Base-by-base conservation (phyloP, 768 basidiomycete species). In the Russula sp. region DNA sequence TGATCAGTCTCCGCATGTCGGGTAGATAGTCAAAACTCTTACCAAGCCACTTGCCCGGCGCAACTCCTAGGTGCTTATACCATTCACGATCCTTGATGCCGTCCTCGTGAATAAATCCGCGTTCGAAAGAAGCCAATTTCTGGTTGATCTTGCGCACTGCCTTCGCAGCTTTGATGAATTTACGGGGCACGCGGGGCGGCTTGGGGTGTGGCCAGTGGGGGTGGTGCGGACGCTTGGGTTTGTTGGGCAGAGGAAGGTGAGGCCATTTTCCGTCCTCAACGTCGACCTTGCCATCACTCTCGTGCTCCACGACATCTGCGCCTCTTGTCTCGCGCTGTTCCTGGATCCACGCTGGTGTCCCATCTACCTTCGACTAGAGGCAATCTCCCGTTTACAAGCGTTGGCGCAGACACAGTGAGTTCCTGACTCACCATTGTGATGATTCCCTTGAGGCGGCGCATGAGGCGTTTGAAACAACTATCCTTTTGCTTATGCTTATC, bases 41-140 rank as follows among this genome's bases (percentile, higher is more conserved):
- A 89, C 88, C 87, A 45, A 88, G 83, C 84, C 87, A 87, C 73
- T 90, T 86, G 44, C 92, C 93, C 35, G 94, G 93, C 3, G 93
- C 91, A 48, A 93, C 89, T 53, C 82, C 92, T 16, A 93, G 79
- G 74, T 94, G 88, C 69, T 78, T 84, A 72, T 89, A 96, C 93
- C 93, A 95, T 71, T 91, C 87, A 37, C 89, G 80, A 58, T 86
- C 84, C 67, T 85, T 85, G 66, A 94, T 84, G 0, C 93, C 94
- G 16, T 77, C 84, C 69, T 87, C 77, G 6, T 84, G 84, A 63
- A 94, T 87, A 72, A 96, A 91, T 1, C 91, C 91, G 54, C 81
- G 82, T 72, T 93, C 91, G 67, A 92, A 91, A 7, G 76, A 74
- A 11, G 78, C 74, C n/a, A 92, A 75, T 72, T 86, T 89, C 75